These are phyloP conservation scores for Sherardia arvensis DNA, from an alignment of 257 asterid species.

Conservation along the genomic window DNA sequence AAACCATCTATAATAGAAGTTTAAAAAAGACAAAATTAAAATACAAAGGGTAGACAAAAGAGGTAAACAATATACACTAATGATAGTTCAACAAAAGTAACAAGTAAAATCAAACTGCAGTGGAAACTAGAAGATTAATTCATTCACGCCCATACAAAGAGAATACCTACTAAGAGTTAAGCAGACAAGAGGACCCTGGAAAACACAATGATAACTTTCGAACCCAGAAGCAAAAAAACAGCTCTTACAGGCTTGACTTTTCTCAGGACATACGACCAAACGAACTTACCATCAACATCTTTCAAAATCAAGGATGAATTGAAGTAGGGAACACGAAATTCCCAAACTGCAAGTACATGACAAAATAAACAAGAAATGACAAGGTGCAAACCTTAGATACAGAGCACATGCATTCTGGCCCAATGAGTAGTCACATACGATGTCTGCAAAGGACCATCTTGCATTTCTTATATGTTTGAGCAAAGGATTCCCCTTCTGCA, in stretches of 20 bases:
- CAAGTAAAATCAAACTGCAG: background rate
- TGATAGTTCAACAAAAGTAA: background rate
- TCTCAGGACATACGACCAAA: background rate
- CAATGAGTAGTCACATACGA: constrained; percentile 69
- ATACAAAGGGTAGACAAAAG: too few relatives aligned
- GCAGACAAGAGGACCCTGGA: background rate
- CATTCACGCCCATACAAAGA: background rate
- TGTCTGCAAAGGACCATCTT: constrained; percentile 81
- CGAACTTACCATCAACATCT: background rate
- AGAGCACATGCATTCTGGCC: constrained; percentile 84
- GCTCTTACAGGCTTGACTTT: background rate
- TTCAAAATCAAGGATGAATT: background rate
- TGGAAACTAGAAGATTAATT: background rate
- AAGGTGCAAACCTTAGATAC: constrained; percentile 61
- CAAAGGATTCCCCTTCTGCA: constrained; percentile 97
- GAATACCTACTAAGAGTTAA: background rate
- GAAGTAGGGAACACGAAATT: background rate
- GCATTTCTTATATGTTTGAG: constrained; percentile 90
- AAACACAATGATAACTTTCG: background rate
- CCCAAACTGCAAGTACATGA: background rate
- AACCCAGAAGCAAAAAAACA: background rate
- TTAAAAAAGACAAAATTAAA: constrained; percentile 1
- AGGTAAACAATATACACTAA: background rate
- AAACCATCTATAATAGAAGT: background rate
- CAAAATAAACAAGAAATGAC: background rate